These are phyloP conservation scores for Paraphoma sp. DNA, from an alignment of 2,329 filamentous ascomycete species.

Conservation along the genomic window DNA sequence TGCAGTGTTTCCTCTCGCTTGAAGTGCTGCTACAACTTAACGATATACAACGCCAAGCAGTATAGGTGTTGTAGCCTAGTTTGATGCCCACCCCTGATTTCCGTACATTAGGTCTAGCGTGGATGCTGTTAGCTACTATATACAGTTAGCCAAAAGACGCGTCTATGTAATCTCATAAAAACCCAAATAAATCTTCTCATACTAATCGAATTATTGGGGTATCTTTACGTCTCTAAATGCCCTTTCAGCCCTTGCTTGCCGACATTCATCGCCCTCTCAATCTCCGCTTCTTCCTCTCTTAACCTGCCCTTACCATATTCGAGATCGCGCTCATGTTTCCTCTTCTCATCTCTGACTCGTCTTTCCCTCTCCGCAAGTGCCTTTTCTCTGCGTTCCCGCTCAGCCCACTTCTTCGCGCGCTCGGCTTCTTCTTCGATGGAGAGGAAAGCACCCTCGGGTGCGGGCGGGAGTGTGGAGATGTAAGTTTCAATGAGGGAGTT, in stretches of 20 bases:
- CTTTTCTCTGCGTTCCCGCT: slow-evolving; percentile 62
- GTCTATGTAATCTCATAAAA: neutral
- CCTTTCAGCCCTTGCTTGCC: slow-evolving; percentile 70
- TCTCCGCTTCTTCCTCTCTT: slow-evolving; percentile 70
- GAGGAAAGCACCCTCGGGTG: slow-evolving; percentile 55
- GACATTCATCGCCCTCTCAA: slow-evolving; percentile 73
- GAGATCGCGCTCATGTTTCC: slow-evolving; percentile 64
- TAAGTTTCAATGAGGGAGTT: slow-evolving; percentile 72
- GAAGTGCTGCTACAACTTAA: too few species aligned
- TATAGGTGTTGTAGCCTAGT: too few species aligned
- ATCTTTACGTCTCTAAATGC: slow-evolving; percentile 55
- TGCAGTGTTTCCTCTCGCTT: too few species aligned
- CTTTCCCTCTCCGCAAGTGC: slow-evolving; percentile 71
- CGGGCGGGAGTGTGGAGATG: slow-evolving; percentile 67
- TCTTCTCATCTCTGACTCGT: slow-evolving; percentile 68
- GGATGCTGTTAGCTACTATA: too few species aligned
- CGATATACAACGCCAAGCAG: too few species aligned
- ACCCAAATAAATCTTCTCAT: neutral
- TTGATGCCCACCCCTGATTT: too few species aligned
- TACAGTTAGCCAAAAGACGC: too few species aligned
- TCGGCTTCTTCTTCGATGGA: slow-evolving; percentile 62
- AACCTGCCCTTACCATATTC: slow-evolving; percentile 67
- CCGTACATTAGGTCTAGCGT: too few species aligned
- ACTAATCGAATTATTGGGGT: neutral
- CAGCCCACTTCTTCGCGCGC: slow-evolving; percentile 44